phyloP scores from a whole-genome alignment of 805 yeast species.

The Lipomyces spencermartinsiae region DNA sequence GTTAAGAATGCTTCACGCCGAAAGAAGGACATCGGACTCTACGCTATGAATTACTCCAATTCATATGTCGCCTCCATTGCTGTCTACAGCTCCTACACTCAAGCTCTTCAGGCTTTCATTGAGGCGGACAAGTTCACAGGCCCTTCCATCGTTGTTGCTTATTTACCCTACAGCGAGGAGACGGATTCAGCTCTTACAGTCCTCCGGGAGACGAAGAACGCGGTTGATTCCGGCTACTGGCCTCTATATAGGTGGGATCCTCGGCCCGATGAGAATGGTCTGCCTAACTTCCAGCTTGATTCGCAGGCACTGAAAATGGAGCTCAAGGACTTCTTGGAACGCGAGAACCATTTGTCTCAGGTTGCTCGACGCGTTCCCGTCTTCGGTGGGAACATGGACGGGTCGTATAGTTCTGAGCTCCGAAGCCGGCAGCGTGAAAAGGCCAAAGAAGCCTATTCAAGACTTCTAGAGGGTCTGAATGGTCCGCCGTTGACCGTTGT shows the following conservation, averaged over 20 bases:
- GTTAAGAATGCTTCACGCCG: conserved; percentile 50
- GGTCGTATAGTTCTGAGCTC: conserved; percentile 65
- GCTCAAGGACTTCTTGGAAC: conserved; percentile 78
- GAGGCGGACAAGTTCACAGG: conserved; percentile 90
- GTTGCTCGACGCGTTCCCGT: conserved; percentile 74
- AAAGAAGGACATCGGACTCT: conserved; percentile 90
- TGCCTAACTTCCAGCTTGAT: conserved; percentile 75
- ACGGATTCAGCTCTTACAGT: conserved; percentile 67
- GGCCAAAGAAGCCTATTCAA: conserved; percentile 78
- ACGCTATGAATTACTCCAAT: conserved; percentile 91
- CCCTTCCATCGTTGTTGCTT: conserved; percentile 89
- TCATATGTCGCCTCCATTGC: conserved; percentile 95
- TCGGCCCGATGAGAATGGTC: conserved; percentile 52
- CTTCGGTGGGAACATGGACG: conserved; percentile 73
- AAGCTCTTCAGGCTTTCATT: conserved; percentile 81
- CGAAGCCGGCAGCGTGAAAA: conserved; percentile 64
- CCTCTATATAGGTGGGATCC: conserved; percentile 92
- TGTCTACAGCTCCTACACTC: conserved; percentile 90
- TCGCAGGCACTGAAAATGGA: conserved; percentile 81
- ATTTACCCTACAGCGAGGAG: conserved; percentile 76
- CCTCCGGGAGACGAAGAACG: conserved; percentile 82
- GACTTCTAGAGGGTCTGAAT: conserved; percentile 80
- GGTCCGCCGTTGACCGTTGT: conserved; percentile 91
- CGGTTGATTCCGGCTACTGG: conserved; percentile 94
- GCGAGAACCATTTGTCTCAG: conserved; percentile 88